Percentiles rank a stretch among this genome's conserved stretches.
phyloP scores from a whole-genome alignment of 2,329 filamentous ascomycete species.

The Hymenotorrendiella dingleyae region DNA sequence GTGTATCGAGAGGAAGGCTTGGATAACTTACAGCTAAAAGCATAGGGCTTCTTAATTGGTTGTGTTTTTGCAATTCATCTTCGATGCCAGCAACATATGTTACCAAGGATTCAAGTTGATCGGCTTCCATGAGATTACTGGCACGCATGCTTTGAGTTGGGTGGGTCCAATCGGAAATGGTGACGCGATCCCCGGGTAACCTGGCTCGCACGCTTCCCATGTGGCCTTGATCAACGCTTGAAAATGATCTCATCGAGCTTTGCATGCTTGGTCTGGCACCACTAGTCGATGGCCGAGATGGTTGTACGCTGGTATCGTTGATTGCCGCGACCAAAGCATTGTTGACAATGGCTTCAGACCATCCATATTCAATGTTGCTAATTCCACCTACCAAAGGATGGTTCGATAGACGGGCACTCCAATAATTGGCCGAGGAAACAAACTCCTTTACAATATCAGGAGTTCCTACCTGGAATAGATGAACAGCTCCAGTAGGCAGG shows the following conservation, averaged over 20 bases:
- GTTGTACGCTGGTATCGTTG: constrained; percentile 37
- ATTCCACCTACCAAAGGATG: constrained; percentile 89
- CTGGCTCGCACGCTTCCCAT: constrained; percentile 38
- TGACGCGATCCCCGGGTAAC: constrained; percentile 77
- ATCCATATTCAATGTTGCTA: constrained; percentile 96
- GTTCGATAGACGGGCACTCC: constrained; percentile 90
- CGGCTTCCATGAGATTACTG: constrained; percentile 68
- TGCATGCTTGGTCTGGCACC: constrained; percentile 39
- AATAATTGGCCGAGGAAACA: constrained; percentile 92
- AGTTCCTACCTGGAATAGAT: constrained; percentile 97
- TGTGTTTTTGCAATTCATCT: constrained; percentile 78
- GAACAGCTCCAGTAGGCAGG: constrained; percentile 85
- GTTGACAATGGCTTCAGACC: constrained; percentile 77
- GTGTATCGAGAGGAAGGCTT: not conserved
- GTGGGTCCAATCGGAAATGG: constrained; percentile 82
- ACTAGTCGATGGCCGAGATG: constrained; percentile 24
- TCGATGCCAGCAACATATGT: constrained; percentile 82
- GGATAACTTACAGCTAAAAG: constrained; percentile 59
- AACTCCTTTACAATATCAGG: constrained; percentile 93
- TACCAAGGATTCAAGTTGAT: constrained; percentile 70
- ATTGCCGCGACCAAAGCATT: constrained; percentile 41
- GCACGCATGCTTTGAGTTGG: constrained; percentile 87
- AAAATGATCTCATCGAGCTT: constrained; percentile 56
- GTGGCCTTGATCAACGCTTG: constrained; percentile 44
- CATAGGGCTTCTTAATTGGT: constrained; percentile 82